phyloP scores from a whole-genome alignment of 2,329 filamentous ascomycete species.

The Mariannaea sp. region DNA sequence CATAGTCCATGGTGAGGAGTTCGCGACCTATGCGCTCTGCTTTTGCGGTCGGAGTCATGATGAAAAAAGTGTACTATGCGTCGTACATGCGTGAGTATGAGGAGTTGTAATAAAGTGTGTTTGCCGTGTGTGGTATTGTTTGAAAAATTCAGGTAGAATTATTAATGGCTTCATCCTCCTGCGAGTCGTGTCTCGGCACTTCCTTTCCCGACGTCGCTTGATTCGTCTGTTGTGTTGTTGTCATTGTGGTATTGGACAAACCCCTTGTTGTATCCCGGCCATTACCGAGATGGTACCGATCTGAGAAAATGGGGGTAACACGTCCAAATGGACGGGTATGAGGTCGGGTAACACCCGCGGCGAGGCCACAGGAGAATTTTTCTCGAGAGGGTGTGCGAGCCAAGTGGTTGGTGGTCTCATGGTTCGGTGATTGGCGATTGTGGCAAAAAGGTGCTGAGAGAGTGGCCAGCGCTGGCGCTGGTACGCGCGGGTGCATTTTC shows the following conservation, averaged over 20 bases:
- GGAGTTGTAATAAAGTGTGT: slow-evolving; percentile 4
- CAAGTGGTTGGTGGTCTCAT: too few species aligned
- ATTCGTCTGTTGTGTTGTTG: not conserved
- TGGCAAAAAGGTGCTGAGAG: slow-evolving; percentile 6
- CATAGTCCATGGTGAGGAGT: slow-evolving; percentile 9
- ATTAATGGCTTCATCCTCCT: too few species aligned
- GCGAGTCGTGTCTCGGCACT: not conserved
- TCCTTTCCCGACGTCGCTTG: not conserved
- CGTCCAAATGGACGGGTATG: slow-evolving; percentile 1
- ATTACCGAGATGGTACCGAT: slow-evolving; percentile 14
- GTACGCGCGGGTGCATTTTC: slow-evolving; percentile 5
- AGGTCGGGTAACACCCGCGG: slow-evolving; percentile 11
- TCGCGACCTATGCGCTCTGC: slow-evolving; percentile 30
- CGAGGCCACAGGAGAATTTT: not conserved
- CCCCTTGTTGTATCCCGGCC: slow-evolving; percentile 1
- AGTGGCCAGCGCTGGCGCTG: slow-evolving; percentile 14
- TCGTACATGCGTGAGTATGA: slow-evolving; percentile 2
- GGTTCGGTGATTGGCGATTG: slow-evolving; percentile 8
- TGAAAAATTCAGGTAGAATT: too few species aligned
- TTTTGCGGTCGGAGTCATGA: slow-evolving; percentile 28
- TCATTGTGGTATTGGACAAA: too few species aligned
- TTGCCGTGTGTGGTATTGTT: too few species aligned
- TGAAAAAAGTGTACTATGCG: too few species aligned
- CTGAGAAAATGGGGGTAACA: not conserved
- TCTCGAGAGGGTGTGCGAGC: slow-evolving; percentile 3